Conservation (phyloP, 2,329 filamentous ascomycete genomes). For the Sporothrix protearum region DNA sequence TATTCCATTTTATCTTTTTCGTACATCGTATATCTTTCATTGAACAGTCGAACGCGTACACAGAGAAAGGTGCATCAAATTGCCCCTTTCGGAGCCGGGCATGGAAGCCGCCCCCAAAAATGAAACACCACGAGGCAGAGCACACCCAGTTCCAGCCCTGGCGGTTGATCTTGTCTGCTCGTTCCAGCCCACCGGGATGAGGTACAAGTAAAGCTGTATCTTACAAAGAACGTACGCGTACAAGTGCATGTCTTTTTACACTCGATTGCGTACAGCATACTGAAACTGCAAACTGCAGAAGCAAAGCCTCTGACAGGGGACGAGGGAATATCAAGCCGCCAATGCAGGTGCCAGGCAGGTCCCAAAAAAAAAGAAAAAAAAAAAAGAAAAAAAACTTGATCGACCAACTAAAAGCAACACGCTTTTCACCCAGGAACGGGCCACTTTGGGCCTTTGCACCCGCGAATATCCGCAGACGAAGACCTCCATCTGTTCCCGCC, state of each 20-base stretch:
- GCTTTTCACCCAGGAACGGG: constrained; percentile 13
- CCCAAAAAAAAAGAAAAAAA: not conserved
- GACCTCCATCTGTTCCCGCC: not conserved
- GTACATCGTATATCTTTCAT: not conserved
- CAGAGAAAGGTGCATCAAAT: not conserved
- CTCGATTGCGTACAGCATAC: not conserved
- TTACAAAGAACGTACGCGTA: not conserved
- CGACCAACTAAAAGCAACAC: constrained; percentile 12
- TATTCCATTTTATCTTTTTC: not conserved
- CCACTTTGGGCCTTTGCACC: constrained; percentile 12
- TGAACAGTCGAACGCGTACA: too few species aligned
- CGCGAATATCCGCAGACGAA: constrained; percentile 9
- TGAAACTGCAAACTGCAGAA: too few species aligned
- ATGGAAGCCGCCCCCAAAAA: constrained; percentile 11
- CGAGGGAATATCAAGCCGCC: not conserved
- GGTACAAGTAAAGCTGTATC: not conserved
- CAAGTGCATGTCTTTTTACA: not conserved
- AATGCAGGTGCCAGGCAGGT: not conserved
- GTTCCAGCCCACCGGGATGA: constrained; percentile 1
- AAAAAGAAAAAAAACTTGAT: not conserved
- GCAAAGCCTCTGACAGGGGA: not conserved
- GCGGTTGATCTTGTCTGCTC: not conserved
- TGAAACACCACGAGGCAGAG: not conserved
- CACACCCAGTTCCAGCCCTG: not conserved
- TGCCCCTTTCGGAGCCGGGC: not conserved